Base-by-base conservation (phyloP, 106 monocot genomes). In the Dactylorhiza incarnata region DNA sequence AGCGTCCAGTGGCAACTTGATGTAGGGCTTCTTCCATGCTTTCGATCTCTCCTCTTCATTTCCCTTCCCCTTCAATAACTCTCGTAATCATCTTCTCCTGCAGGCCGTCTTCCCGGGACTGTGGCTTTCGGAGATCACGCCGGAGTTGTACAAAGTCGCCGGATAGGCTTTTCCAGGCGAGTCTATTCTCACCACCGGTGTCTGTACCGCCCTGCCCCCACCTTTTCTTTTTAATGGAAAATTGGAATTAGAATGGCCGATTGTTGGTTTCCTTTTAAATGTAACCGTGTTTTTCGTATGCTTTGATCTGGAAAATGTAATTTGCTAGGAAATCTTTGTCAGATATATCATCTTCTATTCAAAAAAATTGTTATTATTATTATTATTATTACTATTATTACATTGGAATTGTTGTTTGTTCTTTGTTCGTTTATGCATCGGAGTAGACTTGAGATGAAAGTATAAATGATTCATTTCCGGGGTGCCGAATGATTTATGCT, bases 1-100 rank as follows among this genome's bases (percentile, higher is more conserved):
- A 73, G 14, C 69, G 68, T 89, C 12, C 85, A 83, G 72, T 62
- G 50, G 17, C 81, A 81, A 73, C 78, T 89, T 48, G 82, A 89
- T 78, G 88, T 85, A 58, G 74, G 85, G 9, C 48, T 23, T 1
- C 45, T 26, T 48, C 71, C 19, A 45, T 46, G 17, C 37, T 37
- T 37, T 37, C 37, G 3, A 45, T 45, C n/a, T 49, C 23, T 13
- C 71, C 15, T 22, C n/a, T 62, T 47, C 49, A 7, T 48, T 48
- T 17, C 26, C 8, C 13, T 48, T 13, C 4, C 45, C 12, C 11
- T 46, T 19, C 7, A 44, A 56, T 69, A 47, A 22, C 48, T 56
- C 17, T 37, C 2, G 2, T n/a, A 0, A 13, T 45, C 6, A 14
- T 56, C 20, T 5, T 45, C 13, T 68, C 23, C 14, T 68, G 72